Conservation (phyloP, 2,329 filamentous ascomycete species). For the Malbranchea cinnamomea region DNA sequence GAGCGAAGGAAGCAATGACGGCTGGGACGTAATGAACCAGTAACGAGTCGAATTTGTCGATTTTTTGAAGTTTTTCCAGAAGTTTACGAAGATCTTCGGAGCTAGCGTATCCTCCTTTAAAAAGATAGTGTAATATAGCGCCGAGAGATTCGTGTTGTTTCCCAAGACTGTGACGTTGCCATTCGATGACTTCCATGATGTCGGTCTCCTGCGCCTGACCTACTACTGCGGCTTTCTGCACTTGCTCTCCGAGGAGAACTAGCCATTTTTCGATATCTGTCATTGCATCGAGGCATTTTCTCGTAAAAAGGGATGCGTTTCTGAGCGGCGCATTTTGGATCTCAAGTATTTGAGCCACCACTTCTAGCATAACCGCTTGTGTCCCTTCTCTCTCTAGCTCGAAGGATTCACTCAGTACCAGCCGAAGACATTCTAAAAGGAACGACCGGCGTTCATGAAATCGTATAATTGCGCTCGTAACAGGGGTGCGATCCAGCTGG, state of each 20-base stretch:
- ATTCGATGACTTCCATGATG: constrained; percentile 61
- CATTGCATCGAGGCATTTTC: constrained; percentile 65
- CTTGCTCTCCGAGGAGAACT: constrained; percentile 57
- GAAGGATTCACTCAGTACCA: constrained; percentile 57
- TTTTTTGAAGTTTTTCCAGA: constrained; percentile 49
- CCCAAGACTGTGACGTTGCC: constrained; percentile 63
- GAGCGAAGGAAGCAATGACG: constrained; percentile 59
- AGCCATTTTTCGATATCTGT: constrained; percentile 62
- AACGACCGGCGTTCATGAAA: constrained; percentile 79
- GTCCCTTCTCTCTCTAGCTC: constrained; percentile 44
- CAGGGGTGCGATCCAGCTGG: constrained; percentile 54
- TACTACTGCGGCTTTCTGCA: constrained; percentile 60
- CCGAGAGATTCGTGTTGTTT: constrained; percentile 82
- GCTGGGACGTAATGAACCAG: constrained; percentile 71
- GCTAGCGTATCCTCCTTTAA: constrained; percentile 59
- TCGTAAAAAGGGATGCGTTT: constrained; percentile 49
- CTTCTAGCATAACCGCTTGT: constrained; percentile 39
- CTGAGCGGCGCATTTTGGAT: constrained; percentile 33
- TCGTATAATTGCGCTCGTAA: constrained; percentile 67
- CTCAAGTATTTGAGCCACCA: constrained; percentile 44
- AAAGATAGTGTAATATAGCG: constrained; percentile 61
- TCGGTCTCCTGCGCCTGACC: constrained; percentile 51
- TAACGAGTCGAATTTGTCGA: constrained; percentile 62
- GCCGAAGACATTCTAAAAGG: constrained; percentile 66
- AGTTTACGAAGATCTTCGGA: constrained; percentile 60